These are phyloP conservation scores for Ogataea wickerhamii DNA, from an alignment of 805 yeast genomes.

Conservation along the genomic window DNA sequence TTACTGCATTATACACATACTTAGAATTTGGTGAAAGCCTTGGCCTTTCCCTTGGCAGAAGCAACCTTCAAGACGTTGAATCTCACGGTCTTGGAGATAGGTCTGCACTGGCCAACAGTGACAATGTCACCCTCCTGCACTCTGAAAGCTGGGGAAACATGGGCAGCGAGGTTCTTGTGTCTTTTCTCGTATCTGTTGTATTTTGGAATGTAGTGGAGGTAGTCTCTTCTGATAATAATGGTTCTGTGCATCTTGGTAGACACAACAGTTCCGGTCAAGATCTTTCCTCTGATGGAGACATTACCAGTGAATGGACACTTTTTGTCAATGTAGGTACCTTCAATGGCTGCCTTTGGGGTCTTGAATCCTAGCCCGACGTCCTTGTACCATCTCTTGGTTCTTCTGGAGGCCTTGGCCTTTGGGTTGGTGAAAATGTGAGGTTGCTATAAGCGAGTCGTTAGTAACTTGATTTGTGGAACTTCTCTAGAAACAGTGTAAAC, in stretches of 20 bases:
- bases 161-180: conserved; percentile 99
- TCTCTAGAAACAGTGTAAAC: too few species aligned
- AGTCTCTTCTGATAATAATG: conserved; percentile 98
- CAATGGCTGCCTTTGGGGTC: conserved; percentile 98
- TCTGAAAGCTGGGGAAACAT: conserved; percentile 99
- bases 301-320: conserved; percentile 99
- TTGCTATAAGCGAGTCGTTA: conserved; percentile 84
- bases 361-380: conserved; percentile 99
- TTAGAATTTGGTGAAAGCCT: conserved; percentile 96
- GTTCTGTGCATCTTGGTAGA: conserved; percentile 99
- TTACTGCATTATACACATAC: neutral
- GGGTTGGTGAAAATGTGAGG: conserved; percentile 99
- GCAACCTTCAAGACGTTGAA: conserved; percentile 98
- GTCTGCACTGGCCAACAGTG: conserved; percentile 99
- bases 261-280: conserved; percentile 98
- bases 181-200: conserved; percentile 99
- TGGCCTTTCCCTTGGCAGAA: conserved; percentile 81
- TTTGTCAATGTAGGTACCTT: conserved; percentile 99
- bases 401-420: conserved; percentile 97
- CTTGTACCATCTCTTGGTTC: conserved; percentile 99
- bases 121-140: conserved; percentile 98
- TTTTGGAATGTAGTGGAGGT: conserved; percentile 99
- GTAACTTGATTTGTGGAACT: too few species aligned
- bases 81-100: conserved; percentile 99
- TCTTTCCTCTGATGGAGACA: conserved; percentile 99